Conservation (phyloP, 2,329 filamentous ascomycete species). For the Claviceps quebecensis region DNA sequence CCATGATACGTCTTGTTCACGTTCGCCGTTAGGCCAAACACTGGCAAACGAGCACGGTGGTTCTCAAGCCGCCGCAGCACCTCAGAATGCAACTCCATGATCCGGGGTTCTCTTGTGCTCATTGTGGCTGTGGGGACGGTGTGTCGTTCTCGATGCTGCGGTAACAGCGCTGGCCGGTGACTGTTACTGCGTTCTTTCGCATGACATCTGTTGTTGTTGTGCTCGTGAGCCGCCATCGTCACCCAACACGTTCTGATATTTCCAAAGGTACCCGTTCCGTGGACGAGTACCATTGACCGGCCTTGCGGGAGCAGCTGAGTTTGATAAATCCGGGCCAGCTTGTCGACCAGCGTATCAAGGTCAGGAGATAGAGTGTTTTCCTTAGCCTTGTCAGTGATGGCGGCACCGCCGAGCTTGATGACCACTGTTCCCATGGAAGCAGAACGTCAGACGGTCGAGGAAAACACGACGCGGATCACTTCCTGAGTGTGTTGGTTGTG, state of each 20-base stretch:
- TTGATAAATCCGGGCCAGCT: neutral
- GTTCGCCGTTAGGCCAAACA: constrained; percentile 1
- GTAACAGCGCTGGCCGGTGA: neutral
- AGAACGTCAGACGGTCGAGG: neutral
- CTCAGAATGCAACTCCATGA: neutral
- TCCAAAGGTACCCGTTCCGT: constrained; percentile 2
- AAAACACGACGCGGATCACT: neutral
- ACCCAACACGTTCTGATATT: constrained; percentile 1
- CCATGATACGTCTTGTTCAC: constrained; percentile 1
- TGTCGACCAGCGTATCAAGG: neutral
- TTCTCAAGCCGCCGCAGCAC: constrained; percentile 1
- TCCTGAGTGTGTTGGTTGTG: too few relatives aligned
- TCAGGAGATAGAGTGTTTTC: neutral
- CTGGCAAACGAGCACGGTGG: neutral
- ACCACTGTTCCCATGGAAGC: neutral
- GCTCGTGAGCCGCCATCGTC: neutral
- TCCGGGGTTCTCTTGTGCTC: neutral
- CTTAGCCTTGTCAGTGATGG: constrained; percentile 3
- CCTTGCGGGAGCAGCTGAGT: neutral
- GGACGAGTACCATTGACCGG: neutral
- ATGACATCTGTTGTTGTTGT: neutral
- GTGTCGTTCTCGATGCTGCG: neutral
- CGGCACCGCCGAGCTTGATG: constrained; percentile 2
- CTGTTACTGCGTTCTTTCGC: neutral
- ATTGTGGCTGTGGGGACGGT: neutral